Percentiles rank a stretch among this genome's conserved stretches.
These are phyloP conservation scores for Coniochaeta ligniaria DNA, from an alignment of 2,329 filamentous ascomycete species.

Conservation along the genomic window DNA sequence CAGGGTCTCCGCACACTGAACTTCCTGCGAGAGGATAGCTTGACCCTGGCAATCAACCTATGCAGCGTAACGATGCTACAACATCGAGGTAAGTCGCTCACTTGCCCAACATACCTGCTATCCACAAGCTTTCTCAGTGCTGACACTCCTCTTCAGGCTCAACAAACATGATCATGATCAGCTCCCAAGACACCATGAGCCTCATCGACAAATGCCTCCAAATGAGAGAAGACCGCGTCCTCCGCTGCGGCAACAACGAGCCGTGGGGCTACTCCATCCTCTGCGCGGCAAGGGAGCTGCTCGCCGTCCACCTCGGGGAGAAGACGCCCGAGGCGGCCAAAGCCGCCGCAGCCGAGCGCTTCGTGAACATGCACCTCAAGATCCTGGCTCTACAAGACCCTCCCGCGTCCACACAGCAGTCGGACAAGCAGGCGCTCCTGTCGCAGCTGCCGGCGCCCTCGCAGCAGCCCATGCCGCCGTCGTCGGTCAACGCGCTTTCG, in stretches of 20 bases:
- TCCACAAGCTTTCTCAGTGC: not conserved
- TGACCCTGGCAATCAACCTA: conserved; percentile 54
- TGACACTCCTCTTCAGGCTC: conserved; percentile 25
- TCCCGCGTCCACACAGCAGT: conserved; percentile 11
- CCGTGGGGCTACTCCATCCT: conserved; percentile 59
- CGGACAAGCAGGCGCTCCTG: conserved; percentile 7
- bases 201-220: conserved; percentile 54
- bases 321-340: conserved; percentile 52
- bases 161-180: conserved; percentile 56
- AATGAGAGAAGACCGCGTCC: conserved; percentile 54
- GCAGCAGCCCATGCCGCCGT: not conserved
- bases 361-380: conserved; percentile 51
- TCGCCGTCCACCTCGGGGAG: conserved; percentile 51
- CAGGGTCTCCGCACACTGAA: conserved; percentile 52
- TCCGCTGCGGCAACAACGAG: conserved; percentile 57
- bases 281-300: conserved; percentile 51
- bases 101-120: not conserved
- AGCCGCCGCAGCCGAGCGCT: conserved; percentile 50
- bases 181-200: conserved; percentile 51
- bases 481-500: not conserved
- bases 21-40: conserved; percentile 52
- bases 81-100: conserved; percentile 30
- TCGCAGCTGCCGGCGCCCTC: conserved; percentile 6
- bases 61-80: conserved; percentile 56
- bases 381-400: conserved; percentile 48